Base-by-base conservation (phyloP, 192 early-diverging fungal species). In the Coemansia sp. region DNA sequence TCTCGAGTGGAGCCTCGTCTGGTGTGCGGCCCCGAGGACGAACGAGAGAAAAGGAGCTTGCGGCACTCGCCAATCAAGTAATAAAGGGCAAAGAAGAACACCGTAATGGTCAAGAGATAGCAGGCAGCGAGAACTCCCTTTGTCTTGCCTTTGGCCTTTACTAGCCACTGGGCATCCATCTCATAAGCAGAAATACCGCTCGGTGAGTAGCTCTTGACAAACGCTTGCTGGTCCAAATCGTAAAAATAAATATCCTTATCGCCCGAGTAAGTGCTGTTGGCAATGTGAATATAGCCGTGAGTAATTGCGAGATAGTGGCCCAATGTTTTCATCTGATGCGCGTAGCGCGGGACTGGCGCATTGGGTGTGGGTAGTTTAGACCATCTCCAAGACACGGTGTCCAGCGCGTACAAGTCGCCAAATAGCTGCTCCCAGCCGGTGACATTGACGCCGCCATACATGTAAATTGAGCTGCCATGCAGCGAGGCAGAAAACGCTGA, bases 291-390 rank as follows among this genome's bases (percentile, higher is more conserved):
- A 23, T 42, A 74, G 8, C 70, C 70, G 21, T 74, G 51, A 0
- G 70, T 74, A 9, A 74, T 51, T 3, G 67, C 43, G 2, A 74
- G 52, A 30, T 67, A 68, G 37, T 74, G 37, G 15, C 70, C 70
- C 2, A 74, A 41, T 0, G 60, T 56, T 48, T 74, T 63, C 64
- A 74, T 74, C 32, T 74, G 60, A 29, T 74, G 70, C n/a, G 70
- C 70, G 22, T 74, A 74, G 23, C 70, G 63, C 5, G 59, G 56
- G 1, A 17, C 42, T 2, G 70, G 70, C 1, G 60, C 60, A 21
- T 60, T 37, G 8, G 59, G 47, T 10, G 70, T 63, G 5, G 58
- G 56, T 46, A 74, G 46, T 42, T 60, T 63, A 17, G 48, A 37
- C 70, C 70, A 74, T 1, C 8, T 27, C 70, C 70, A 74, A 3